phyloP scores from a whole-genome alignment of 352 stramenopile species.

The Peronospora farinosa region DNA sequence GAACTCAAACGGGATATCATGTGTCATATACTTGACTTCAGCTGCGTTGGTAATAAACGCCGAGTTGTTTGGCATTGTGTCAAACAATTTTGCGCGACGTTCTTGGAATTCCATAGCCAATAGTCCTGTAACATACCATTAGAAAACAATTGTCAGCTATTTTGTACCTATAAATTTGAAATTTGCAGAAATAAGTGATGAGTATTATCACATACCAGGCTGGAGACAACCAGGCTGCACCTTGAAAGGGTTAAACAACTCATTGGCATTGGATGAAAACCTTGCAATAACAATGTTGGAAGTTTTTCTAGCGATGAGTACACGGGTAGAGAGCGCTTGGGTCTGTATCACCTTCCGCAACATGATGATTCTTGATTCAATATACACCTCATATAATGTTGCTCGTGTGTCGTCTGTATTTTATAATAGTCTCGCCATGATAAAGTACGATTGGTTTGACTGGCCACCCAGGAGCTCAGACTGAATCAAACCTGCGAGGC shows the following conservation, averaged over 20 bases:
- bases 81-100: conserved; percentile 55
- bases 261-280: conserved; percentile 11
- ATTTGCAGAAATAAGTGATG: neutral
- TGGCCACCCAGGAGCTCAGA: conserved; percentile 18
- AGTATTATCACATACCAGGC: conserved; percentile 29
- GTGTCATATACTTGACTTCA: conserved; percentile 79
- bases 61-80: conserved; percentile 59
- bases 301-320: conserved; percentile 7
- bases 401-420: conserved; percentile 5
- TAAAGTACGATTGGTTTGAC: conserved; percentile 25
- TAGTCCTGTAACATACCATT: conserved; percentile 29
- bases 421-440: neutral
- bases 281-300: conserved; percentile 31
- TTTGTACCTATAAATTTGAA: neutral
- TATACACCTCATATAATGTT: conserved; percentile 1
- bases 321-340: conserved; percentile 4
- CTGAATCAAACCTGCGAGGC: conserved; percentile 11
- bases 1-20: conserved; percentile 85
- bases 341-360: conserved; percentile 13
- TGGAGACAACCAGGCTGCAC: conserved; percentile 41
- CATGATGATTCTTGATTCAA: conserved; percentile 3
- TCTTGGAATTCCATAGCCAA: conserved; percentile 56
- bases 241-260: conserved; percentile 44
- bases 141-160: neutral
- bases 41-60: conserved; percentile 65